Evolutionary conservation across 345 rosid genomes (phyloP), one percentile per base, ranked within the genome.

Genomic region (Pistacia atlantica): DNA sequence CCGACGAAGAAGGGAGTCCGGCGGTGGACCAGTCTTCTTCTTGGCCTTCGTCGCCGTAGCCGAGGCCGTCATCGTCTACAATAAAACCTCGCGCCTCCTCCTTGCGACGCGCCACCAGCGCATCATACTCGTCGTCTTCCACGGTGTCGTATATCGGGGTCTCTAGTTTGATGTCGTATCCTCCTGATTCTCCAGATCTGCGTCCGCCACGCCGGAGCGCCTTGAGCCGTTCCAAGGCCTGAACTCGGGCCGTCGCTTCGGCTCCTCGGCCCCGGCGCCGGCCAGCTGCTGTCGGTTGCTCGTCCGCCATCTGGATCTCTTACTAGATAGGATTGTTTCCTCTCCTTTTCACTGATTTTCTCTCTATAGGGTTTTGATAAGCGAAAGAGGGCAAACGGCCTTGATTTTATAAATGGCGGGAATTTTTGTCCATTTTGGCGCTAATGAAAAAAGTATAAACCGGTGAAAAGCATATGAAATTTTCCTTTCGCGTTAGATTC

Each of bases 11-110:
- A 72, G 86, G 83, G 33, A 89, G 70, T 16, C 87, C 88, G 3
- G 93, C 82, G 17, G 71, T 82, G n/a, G 93, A 78, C 95, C 96
- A 96, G 67, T 96, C 99, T 87, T 93, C 99, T 75, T 96, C 99
- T 62, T 89, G 88, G 2, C 97, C 99, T 52, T 91, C 94, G 69
- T 96, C 98, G 49, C 81, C 83, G 57, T 96, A 96, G 5, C 99
- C 99, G 2, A 92, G 81, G 59, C 86, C 94, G 9, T 86, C 91
- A 62, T 96, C 99, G 31, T 89, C 89, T 22, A 90, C 97, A 20
- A 96, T 91, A 75, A 96, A 96, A 14, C 88, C 89, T 31, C 81
- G 90, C 48, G 85, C 93, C 80, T 93, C 98, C 77, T 92, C 90
- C 0, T 92, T 87, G 66, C 98, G 93, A 70, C 87, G 87, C 68